These are phyloP conservation scores for Ballota nigra DNA, from an alignment of 257 asterid genomes.

Conservation along the genomic window DNA sequence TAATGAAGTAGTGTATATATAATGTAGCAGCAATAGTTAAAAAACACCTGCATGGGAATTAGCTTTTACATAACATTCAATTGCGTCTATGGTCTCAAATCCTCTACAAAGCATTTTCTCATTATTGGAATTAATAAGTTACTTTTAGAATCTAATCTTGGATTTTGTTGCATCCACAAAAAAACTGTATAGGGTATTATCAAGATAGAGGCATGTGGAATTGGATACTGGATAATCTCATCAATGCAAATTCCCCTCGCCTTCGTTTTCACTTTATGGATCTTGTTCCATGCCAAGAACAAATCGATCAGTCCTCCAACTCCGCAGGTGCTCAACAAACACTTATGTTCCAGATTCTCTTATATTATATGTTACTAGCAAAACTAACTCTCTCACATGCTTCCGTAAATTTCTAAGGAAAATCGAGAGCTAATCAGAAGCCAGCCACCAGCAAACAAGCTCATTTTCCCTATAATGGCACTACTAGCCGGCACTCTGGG, in stretches of 20 bases:
- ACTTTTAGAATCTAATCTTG: neutral
- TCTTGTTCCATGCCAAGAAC: constrained; percentile 27
- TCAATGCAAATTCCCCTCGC: constrained; percentile 70
- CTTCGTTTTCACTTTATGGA: constrained; percentile 54
- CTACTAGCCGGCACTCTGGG: constrained; percentile 78
- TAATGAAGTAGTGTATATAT: too few species aligned
- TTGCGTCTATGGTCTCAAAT: neutral
- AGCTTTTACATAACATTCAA: too few species aligned
- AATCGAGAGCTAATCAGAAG: constrained; percentile 22
- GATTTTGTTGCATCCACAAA: neutral
- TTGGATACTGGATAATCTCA: constrained; percentile 78
- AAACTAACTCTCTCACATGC: neutral
- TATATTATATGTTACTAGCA: neutral
- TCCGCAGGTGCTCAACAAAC: constrained; percentile 38
- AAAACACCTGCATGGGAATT: too few species aligned
- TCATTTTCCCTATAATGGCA: constrained; percentile 69
- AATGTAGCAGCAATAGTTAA: too few species aligned
- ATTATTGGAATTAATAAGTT: neutral
- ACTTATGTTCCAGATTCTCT: neutral
- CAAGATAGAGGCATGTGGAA: constrained; percentile 64
- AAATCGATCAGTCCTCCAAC: constrained; percentile 1
- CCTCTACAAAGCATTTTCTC: neutral
- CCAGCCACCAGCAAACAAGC: constrained; percentile 22
- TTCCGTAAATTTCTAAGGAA: constrained; percentile 33
- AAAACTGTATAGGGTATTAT: constrained; percentile 50